Conservation (phyloP, 2,329 filamentous ascomycete genomes). For the Xylaria digitata region DNA sequence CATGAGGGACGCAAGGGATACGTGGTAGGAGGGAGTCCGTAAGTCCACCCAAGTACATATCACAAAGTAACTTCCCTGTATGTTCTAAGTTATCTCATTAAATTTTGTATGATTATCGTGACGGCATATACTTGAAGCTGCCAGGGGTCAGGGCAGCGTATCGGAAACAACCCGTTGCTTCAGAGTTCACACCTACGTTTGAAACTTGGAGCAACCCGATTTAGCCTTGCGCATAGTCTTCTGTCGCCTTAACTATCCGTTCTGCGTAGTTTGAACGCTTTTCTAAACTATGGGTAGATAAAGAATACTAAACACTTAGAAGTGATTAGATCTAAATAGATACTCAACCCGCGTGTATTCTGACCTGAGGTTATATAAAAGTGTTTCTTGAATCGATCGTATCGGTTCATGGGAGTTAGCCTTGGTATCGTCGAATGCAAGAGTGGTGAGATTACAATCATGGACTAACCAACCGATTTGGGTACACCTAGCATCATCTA, state of each 20-base stretch:
- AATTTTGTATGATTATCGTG: not conserved
- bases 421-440: not conserved
- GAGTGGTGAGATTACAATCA: slow-evolving; percentile 5
- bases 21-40: not conserved
- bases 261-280: not conserved
- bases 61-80: slow-evolving; percentile 10
- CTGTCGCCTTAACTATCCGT: slow-evolving; percentile 13
- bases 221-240: slow-evolving; percentile 9
- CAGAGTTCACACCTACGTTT: slow-evolving; percentile 15
- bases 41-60: slow-evolving; percentile 1
- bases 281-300: not conserved
- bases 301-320: slow-evolving; percentile 3
- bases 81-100: not conserved
- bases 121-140: slow-evolving; percentile 11
- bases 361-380: slow-evolving; percentile 1
- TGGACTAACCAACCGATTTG: slow-evolving; percentile 1
- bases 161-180: slow-evolving; percentile 31
- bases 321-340: slow-evolving; percentile 6
- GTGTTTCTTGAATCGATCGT: slow-evolving; percentile 1
- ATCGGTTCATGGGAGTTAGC: slow-evolving; percentile 7
- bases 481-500: slow-evolving; percentile 10
- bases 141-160: slow-evolving; percentile 22
- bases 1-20: slow-evolving; percentile 26
- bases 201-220: slow-evolving; percentile 8
- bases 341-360: not conserved